phyloP scores from a whole-genome alignment of 495 filamentous ascomycete genomes.

The Penicillium nucicola region DNA sequence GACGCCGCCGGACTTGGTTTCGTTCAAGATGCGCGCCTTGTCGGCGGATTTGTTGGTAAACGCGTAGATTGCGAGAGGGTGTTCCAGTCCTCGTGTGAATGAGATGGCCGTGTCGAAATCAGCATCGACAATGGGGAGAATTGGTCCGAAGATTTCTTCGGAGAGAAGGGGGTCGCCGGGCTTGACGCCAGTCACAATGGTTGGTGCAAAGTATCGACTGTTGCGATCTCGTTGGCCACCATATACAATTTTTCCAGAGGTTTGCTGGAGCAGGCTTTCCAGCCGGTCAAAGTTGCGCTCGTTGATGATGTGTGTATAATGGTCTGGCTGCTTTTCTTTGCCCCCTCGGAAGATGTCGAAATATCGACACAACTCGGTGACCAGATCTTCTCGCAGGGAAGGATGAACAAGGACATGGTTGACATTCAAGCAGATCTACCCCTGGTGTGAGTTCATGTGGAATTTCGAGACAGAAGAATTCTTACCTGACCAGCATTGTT shows the following conservation, averaged over 20 bases:
- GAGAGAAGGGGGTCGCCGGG: slow-evolving; percentile 64
- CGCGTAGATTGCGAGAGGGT: slow-evolving; percentile 66
- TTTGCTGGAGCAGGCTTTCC: slow-evolving; percentile 69
- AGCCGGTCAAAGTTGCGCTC: slow-evolving; percentile 71
- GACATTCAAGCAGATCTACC: slow-evolving; percentile 67
- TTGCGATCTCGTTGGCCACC: slow-evolving; percentile 66
- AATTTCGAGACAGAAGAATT: neutral
- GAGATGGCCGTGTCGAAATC: slow-evolving; percentile 69
- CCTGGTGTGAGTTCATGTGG: neutral
- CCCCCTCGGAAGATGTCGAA: slow-evolving; percentile 66
- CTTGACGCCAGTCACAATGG: slow-evolving; percentile 67
- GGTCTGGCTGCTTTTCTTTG: slow-evolving; percentile 59
- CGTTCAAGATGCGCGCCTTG: slow-evolving; percentile 57
- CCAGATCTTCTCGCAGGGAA: slow-evolving; percentile 60
- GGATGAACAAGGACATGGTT: slow-evolving; percentile 81
- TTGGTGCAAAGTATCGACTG: slow-evolving; percentile 73
- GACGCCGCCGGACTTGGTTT: slow-evolving; percentile 67
- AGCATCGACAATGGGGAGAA: slow-evolving; percentile 70
- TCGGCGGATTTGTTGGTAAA: slow-evolving; percentile 68
- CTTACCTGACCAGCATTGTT: slow-evolving; percentile 68
- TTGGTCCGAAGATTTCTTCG: slow-evolving; percentile 82
- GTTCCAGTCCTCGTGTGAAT: slow-evolving; percentile 60
- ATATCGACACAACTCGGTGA: slow-evolving; percentile 59
- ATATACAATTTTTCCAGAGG: slow-evolving; percentile 69
- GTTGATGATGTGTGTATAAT: slow-evolving; percentile 70